Evolutionary conservation across 108 stramenopile species (phyloP).

Genomic region (Conticribra weissflogii): DNA sequence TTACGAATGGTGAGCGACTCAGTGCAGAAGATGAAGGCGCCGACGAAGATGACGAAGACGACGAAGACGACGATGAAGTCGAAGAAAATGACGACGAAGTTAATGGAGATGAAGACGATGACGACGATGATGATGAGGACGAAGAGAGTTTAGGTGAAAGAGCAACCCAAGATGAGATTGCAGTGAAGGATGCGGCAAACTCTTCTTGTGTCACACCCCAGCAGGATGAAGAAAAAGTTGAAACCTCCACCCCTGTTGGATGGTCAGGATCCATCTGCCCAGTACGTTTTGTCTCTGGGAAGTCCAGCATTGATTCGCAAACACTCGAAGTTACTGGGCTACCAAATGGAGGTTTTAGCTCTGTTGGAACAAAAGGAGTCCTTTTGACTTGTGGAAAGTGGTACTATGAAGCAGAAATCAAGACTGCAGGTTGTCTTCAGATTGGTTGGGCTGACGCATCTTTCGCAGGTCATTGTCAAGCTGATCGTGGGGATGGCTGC

Average conservation of each 20-base stretch:
- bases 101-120: conserved; percentile 61
- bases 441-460: conserved; percentile 94
- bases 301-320: conserved; percentile 65
- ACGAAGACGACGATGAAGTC: conserved; percentile 55
- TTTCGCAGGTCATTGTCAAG: conserved; percentile 85
- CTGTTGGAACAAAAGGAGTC: conserved; percentile 87
- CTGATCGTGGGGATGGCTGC: conserved; percentile 90
- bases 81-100: conserved; percentile 50
- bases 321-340: conserved; percentile 78
- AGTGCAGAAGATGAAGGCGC: conserved; percentile 73
- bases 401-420: conserved; percentile 93
- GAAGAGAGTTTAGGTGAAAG: conserved; percentile 18
- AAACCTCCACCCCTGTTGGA: conserved; percentile 33
- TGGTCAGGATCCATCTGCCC: conserved; percentile 76
- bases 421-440: conserved; percentile 92
- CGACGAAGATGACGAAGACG: conserved; percentile 73
- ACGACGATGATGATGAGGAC: conserved; percentile 34
- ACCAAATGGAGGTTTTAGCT: conserved; percentile 83
- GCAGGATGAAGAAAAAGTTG: not conserved
- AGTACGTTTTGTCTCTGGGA: conserved; percentile 73
- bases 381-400: conserved; percentile 85
- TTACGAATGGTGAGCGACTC: conserved; percentile 90
- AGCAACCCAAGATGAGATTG: not conserved
- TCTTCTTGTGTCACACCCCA: too few species aligned
- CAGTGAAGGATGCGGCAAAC: conserved; percentile 3